These are phyloP conservation scores for Apophysomyces elegans DNA, from an alignment of 371 early-diverging fungal genomes.

Conservation along the genomic window DNA sequence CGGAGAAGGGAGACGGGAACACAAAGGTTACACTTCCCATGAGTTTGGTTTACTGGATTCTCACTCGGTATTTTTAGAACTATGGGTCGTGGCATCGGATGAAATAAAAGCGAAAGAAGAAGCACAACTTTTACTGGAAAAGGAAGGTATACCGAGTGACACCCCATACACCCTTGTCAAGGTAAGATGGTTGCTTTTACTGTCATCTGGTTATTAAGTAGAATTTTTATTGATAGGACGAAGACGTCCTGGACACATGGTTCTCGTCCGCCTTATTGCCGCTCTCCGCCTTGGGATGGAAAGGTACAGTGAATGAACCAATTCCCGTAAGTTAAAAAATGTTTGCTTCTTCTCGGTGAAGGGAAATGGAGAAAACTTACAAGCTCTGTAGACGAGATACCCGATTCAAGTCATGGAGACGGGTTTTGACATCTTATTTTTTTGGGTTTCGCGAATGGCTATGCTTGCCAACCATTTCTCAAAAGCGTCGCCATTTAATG, in stretches of 20 bases:
- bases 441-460: conserved; percentile 99
- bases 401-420: conserved; percentile 96
- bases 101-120: conserved; percentile 63
- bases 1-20: background rate
- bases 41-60: conserved; percentile 14
- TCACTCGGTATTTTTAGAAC: conserved; percentile 23
- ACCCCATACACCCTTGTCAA: conserved; percentile 37
- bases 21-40: conserved; percentile 15
- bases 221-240: conserved; percentile 71
- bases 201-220: background rate
- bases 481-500: conserved; percentile 85
- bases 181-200: conserved; percentile 18
- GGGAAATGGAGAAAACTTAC: too few species aligned
- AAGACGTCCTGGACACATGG: conserved; percentile 99
- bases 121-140: conserved; percentile 41
- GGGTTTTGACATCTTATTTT: conserved; percentile 99
- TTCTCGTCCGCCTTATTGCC: conserved; percentile 99
- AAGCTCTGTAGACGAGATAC: conserved; percentile 55
- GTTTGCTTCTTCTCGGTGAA: too few species aligned
- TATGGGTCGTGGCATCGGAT: conserved; percentile 77
- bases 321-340: conserved; percentile 35
- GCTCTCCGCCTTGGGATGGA: conserved; percentile 83
- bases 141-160: conserved; percentile 31
- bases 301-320: conserved; percentile 35
- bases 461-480: conserved; percentile 96